A percentile compares a stretch with the other conserved stretches of the same genome.
Conservation (phyloP, 192 early-diverging fungal genomes). For the Coemansia sp. region DNA sequence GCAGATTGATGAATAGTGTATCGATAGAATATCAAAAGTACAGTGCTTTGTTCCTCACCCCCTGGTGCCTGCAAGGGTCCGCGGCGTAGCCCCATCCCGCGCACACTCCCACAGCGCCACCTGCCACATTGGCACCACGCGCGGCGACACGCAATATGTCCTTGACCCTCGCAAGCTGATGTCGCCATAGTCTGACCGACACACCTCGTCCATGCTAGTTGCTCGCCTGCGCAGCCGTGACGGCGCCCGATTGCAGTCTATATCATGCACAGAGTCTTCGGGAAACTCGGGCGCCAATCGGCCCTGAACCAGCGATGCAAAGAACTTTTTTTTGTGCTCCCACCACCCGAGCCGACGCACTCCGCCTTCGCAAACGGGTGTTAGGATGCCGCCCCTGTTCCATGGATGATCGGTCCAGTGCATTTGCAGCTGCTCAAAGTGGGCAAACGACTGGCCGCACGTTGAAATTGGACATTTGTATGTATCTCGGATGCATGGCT, state of each 20-base stretch:
- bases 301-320: conserved; percentile 35
- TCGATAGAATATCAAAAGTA: conserved; percentile 3
- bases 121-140: conserved; percentile 44
- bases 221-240: conserved; percentile 11
- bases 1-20: neutral
- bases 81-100: conserved; percentile 4
- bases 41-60: neutral
- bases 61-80: neutral
- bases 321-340: conserved; percentile 46
- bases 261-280: conserved; percentile 1
- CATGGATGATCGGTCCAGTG: conserved; percentile 47
- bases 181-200: conserved; percentile 41
- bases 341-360: conserved; percentile 39
- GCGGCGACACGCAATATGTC: conserved; percentile 40
- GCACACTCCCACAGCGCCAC: conserved; percentile 30
- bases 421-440: conserved; percentile 32
- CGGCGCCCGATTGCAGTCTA: neutral
- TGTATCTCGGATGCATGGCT: conserved; percentile 12
- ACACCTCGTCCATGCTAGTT: conserved; percentile 36
- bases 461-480: conserved; percentile 38
- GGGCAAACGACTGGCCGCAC: conserved; percentile 17
- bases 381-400: conserved; percentile 45
- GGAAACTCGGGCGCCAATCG: conserved; percentile 22
- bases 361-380: conserved; percentile 43
- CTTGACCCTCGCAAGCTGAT: conserved; percentile 31